phyloP scores from a whole-genome alignment of 2,329 filamentous ascomycete species.

The Talaromyces verruculosus region DNA sequence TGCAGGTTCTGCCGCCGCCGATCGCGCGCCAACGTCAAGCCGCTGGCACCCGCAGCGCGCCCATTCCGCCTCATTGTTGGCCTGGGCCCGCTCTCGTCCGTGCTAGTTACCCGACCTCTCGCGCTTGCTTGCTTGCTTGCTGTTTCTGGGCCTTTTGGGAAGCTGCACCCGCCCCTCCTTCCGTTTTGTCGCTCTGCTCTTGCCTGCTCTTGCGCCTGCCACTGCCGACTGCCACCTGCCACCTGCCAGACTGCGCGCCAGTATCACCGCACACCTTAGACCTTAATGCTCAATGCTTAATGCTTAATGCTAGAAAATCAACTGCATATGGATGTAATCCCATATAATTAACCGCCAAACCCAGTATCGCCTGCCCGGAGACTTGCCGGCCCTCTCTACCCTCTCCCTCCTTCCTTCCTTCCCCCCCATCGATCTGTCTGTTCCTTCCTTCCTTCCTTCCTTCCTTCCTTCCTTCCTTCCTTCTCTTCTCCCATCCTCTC shows the following conservation, averaged over 20 bases:
- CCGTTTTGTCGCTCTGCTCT: conserved; percentile 21
- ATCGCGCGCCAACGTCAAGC: conserved; percentile 41
- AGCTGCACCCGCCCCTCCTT: conserved; percentile 20
- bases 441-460: too few species aligned
- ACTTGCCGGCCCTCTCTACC: conserved; percentile 3
- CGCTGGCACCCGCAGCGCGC: conserved; percentile 22
- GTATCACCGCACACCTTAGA: neutral
- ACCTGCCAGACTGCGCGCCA: neutral
- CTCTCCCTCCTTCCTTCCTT: neutral
- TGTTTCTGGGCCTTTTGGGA: neutral
- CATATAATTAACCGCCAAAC: conserved; percentile 21
- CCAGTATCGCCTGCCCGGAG: neutral
- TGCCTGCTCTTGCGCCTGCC: neutral
- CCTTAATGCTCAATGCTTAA: neutral
- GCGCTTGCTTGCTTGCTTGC: conserved; percentile 16
- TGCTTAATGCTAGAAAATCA: conserved; percentile 17
- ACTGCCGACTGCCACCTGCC: conserved; percentile 4
- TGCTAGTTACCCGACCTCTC: conserved; percentile 21
- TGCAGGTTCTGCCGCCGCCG: conserved; percentile 32
- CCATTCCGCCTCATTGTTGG: conserved; percentile 19
- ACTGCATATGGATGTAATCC: conserved; percentile 8
- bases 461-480: neutral
- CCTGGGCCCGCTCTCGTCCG: neutral
- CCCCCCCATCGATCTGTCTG: neutral
- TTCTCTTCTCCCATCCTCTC: neutral